Conservation (phyloP, 163 green algal species). For the Volvox carteri region DNA sequence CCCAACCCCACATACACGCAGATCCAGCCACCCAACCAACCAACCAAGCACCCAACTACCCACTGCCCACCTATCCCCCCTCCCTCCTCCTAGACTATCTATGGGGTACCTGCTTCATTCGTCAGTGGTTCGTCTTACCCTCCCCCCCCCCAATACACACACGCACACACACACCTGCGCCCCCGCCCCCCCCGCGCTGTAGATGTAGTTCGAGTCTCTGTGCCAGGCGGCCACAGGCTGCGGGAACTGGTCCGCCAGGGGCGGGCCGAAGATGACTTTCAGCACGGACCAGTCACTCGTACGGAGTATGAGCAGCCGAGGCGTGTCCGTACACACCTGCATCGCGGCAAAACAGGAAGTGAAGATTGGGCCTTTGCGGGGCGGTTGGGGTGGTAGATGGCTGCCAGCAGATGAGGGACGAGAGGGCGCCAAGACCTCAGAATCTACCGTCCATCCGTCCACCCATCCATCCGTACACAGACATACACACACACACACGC, state of each 20-base stretch:
- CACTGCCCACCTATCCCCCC: no score
- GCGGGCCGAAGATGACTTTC: slow-evolving; percentile 64
- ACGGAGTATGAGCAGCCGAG: slow-evolving; percentile 75
- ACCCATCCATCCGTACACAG: not conserved
- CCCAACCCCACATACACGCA: no score
- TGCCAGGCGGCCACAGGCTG: slow-evolving; percentile 69
- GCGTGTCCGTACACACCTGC: slow-evolving; percentile 75
- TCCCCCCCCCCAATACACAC: no score
- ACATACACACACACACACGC: not conserved
- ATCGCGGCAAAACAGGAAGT: slow-evolving; percentile 25
- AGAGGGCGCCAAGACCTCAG: not conserved
- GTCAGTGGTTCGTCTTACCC: no score
- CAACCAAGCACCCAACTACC: no score
- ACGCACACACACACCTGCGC: no score
- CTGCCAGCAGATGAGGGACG: not conserved
- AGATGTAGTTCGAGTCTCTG: slow-evolving; percentile 66
- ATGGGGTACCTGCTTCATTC: no score
- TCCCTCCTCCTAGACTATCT: no score
- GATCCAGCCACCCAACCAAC: no score
- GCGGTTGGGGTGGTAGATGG: not conserved
- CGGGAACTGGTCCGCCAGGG: slow-evolving; percentile 76
- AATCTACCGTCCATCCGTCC: not conserved
- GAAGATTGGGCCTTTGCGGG: no score
- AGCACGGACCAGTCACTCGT: slow-evolving; percentile 22
- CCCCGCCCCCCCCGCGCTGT: slow-evolving; percentile 66